Conservation (phyloP, 306 rosid genomes). For the Castanopsis chinensis region DNA sequence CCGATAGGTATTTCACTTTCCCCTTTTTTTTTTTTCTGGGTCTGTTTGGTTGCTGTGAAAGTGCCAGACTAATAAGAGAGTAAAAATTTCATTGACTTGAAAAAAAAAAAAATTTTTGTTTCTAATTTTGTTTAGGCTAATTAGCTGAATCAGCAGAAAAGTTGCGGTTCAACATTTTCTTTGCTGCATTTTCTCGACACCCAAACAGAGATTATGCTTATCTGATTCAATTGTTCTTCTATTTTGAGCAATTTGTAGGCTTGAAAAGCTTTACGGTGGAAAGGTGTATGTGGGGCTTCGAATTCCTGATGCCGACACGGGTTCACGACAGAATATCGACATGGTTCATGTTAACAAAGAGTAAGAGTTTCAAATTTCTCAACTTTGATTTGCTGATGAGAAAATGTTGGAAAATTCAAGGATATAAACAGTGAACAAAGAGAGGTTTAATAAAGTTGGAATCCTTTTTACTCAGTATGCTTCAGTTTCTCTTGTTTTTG, state of each 20-base stretch:
- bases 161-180: not conserved
- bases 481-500: slow-evolving; percentile 7
- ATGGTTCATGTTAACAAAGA: slow-evolving; percentile 60
- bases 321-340: slow-evolving; percentile 69
- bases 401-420: not conserved
- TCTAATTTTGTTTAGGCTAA: not conserved
- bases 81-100: not conserved
- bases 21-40: not conserved
- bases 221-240: not conserved
- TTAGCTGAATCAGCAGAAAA: not conserved
- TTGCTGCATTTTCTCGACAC: not conserved
- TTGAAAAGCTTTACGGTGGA: slow-evolving; percentile 71
- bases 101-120: not conserved
- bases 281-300: slow-evolving; percentile 77
- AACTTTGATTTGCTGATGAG: not conserved
- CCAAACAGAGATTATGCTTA: not conserved
- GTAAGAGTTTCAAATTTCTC: slow-evolving; percentile 25
- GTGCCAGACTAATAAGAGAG: not conserved
- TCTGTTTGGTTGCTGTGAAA: not conserved
- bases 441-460: not conserved
- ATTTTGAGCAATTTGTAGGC: slow-evolving; percentile 27
- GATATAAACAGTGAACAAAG: not conserved
- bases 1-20: slow-evolving; percentile 37
- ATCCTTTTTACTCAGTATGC: not conserved
- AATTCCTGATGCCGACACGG: slow-evolving; percentile 87